Evolutionary conservation across 2,329 filamentous ascomycete genomes (phyloP), one percentile per base, ranked within the genome.

Genomic region (Nothophaeocryptopus gaeumannii): DNA sequence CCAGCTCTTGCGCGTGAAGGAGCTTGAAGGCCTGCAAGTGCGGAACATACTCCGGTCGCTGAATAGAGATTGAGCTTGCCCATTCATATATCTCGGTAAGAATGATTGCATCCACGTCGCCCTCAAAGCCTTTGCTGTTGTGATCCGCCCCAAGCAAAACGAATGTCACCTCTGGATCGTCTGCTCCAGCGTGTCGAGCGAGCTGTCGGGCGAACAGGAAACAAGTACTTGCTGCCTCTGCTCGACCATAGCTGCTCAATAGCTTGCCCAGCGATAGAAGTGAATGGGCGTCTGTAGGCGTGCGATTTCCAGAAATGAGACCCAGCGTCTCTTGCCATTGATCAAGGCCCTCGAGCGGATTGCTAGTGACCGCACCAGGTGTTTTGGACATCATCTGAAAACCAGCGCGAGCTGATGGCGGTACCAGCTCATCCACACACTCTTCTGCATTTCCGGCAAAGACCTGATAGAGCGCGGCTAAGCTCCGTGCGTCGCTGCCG

Each of bases 81-180:
- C 89, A 97, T 67, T 99, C 93, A 63, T 95, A 97, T 0, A 96
- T 83, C 68, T 99, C 93, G 36, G 89, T 97, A n/a, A 99, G 79
- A 43, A 96, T 76, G n/a, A 96, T 81, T 3, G 89, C 81, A 65
- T 97, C 90, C 5, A 88, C 79, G 61, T 97, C 90, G 56, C 85
- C 83, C 45, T 84, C 84, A 55, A 91, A 85, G 88, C 83, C 80
- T 52, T 86, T 80, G 40, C 80, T 81, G 51, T 81, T 78, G 68
- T 95, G 89, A 66, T 97, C 88, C 11, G 86, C 86, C 12, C 93
- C 92, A 15, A 99, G 76, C 7, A 97, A 80, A 5, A 93, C 87
- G 59, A 97, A 86, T 62, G 85, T 83, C 2, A 86, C 80, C 39
- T 83, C 82, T 1, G 84, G 78, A 62, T 99, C 92, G 66, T 97